Base-by-base conservation (phyloP, 129 eudicot genomes). In the Smallanthus sonchifolius region DNA sequence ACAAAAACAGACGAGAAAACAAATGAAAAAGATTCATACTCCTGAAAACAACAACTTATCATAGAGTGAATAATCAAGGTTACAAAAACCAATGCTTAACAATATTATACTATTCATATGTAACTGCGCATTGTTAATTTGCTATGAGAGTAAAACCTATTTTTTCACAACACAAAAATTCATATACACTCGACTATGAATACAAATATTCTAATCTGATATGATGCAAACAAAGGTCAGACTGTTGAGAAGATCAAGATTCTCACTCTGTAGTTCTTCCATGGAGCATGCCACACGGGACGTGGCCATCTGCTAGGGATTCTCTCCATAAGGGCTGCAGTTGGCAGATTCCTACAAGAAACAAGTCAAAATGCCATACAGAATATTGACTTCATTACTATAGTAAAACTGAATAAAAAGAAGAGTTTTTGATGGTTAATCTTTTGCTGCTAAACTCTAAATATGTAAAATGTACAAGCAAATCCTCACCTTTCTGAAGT, bases 251-350 rank as follows among this genome's bases (percentile, higher is more conserved):
- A 72, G 10, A 70, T 44, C 49, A 77, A 45, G 69, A 16, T 74
- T 52, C 83, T 83, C 63, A 95, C 99, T 85, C 99, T 87, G 82
- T 95, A 95, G 82, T 88, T 95, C 81, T 91, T 95, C 99, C 99
- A 95, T 67, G 99, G 99, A 73, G 97, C 79, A 79, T 69, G 99
- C 99, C 99, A 95, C 43, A 70, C 86, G 20, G 99, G 99, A 51
- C 96, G 92, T 1, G 99, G 99, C 99, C 99, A 95, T 77, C 87
- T 88, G 76, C 99, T 91, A 65, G 99, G 96, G 55, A 95, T 91
- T 84, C 99, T 84, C 84, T 91, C 99, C 97, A 95, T 91, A 76
- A 95, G 93, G 43, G 99, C 99, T 67, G 97, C 83, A 75, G 99
- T 95, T 62, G 97, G 87, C 20, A 87, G 79, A 77, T 87, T 88